These are phyloP conservation scores for Marasmius fiardii DNA, from an alignment of 1,284 basidiomycete species.

Conservation along the genomic window DNA sequence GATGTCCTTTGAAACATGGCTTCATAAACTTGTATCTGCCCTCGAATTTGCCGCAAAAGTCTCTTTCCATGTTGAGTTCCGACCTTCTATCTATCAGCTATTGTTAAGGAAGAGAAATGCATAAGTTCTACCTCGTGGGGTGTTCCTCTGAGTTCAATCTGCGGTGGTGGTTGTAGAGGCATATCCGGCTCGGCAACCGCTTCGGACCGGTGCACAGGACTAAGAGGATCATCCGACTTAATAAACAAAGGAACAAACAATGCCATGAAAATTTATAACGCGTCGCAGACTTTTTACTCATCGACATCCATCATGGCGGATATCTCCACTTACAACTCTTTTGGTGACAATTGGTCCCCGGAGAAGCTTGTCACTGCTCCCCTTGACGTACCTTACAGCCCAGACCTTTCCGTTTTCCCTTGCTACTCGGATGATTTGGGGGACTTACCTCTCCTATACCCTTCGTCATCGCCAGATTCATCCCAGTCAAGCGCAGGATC, in stretches of 20 bases:
- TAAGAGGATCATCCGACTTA: background rate
- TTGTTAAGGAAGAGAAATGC: background rate
- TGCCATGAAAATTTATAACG: background rate
- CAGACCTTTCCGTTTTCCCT: background rate
- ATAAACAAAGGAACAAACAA: background rate
- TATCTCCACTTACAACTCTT: background rate
- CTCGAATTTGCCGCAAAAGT: slow-evolving; percentile 5
- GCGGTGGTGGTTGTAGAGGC: background rate
- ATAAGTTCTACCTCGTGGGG: background rate
- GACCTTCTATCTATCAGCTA: background rate
- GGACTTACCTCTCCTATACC: background rate
- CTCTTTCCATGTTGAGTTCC: slow-evolving; percentile 6
- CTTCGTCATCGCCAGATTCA: background rate
- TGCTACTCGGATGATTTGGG: background rate
- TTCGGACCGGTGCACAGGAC: background rate
- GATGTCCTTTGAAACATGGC: slow-evolving; percentile 10
- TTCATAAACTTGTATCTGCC: slow-evolving; percentile 8
- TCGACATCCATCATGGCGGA: background rate
- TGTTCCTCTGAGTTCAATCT: background rate
- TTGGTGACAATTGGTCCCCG: background rate
- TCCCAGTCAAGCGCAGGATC: background rate
- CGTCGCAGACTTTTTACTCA: background rate
- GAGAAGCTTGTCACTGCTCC: background rate
- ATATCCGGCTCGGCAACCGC: background rate
- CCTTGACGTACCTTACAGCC: background rate